Evolutionary conservation across 176 grass and related monocot species (phyloP), one percentile per base, ranked within the genome.

Genomic region (Oryza nivara): DNA sequence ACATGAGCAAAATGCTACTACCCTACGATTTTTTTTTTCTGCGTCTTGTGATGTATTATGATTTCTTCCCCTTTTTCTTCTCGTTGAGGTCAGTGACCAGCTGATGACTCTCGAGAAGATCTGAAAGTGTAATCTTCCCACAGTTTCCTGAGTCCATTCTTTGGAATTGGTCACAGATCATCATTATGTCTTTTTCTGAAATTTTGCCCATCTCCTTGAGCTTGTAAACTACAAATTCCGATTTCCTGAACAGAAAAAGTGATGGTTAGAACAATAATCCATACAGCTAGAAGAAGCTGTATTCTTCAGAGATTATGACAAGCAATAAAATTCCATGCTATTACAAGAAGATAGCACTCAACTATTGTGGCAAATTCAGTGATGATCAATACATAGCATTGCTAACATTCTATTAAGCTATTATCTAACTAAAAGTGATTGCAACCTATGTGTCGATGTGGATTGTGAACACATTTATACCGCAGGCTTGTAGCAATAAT

Each of bases 141-240:
- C 93, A 93, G 30, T 90, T 90, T 30, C 89, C 91, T 30, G 72
- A 73, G 77, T 98, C 96, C 52, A 98, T 76, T 74, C 87, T 93
- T 25, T 95, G 93, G 70, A 98, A 98, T 65, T 98, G 93, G 9
- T 98, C 77, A 0, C 89, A 90, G 71, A 98, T 90, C 87, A 88
- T 92, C 83, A 77, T 88, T 28, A 95, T 79, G 64, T 98, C 93
- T 56, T 92, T 98, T 8, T 98, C 96, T 0, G 89, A 74, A 46
- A 98, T 87, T 89, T 93, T 98, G 20, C 87, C 93, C 93, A 95
- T 98, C 74, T 95, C 91, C 86, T 98, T 98, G 14, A 95, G 89
- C 86, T 95, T 98, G 80, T 98, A 98, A 70, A 98, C 67, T 4
- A 87, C 92, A 72, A 93, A 98, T 85, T 98, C 96, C 16, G 96